Percentiles rank a stretch among this genome's conserved stretches.
These are phyloP conservation scores for Tephrocybe sp. DNA, from an alignment of 768 basidiomycete species.

Conservation along the genomic window DNA sequence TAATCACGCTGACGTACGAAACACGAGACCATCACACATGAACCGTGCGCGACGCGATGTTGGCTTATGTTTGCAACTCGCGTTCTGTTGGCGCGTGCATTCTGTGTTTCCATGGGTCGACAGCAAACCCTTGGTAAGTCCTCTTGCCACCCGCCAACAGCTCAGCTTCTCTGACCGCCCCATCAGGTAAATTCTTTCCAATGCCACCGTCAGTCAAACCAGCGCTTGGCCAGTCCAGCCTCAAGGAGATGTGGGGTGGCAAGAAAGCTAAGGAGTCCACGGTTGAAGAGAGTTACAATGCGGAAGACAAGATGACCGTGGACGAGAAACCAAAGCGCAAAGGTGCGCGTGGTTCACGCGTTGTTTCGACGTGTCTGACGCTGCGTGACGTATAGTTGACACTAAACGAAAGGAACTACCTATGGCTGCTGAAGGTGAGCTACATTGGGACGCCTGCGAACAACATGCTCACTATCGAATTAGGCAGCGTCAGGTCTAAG, in stretches of 20 bases:
- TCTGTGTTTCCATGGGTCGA: constrained; percentile 51
- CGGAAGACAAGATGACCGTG: constrained; percentile 27
- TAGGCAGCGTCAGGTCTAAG: constrained; percentile 41
- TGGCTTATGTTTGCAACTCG: constrained; percentile 45
- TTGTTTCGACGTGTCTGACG: not conserved
- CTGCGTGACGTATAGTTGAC: constrained; percentile 27
- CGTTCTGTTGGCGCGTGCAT: constrained; percentile 30
- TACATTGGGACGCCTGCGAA: not conserved
- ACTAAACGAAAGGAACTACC: constrained; percentile 39
- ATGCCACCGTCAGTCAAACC: constrained; percentile 71
- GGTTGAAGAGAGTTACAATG: constrained; percentile 15
- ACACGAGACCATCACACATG: not conserved
- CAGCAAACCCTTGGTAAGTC: constrained; percentile 71
- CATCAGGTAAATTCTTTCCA: constrained; percentile 69
- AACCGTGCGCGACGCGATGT: constrained; percentile 39
- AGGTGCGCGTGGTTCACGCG: constrained; percentile 15
- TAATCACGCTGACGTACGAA: not conserved
- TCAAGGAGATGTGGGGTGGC: constrained; percentile 70
- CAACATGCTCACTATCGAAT: not conserved
- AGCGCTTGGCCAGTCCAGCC: constrained; percentile 76
- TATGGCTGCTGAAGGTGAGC: constrained; percentile 18
- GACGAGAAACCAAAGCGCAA: constrained; percentile 23
- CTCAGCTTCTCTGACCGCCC: not conserved
- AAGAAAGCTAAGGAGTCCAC: constrained; percentile 25
- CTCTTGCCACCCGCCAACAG: not conserved